Evolutionary conservation across 768 basidiomycete species (phyloP).

Genomic region (Candolleomyces efflorescens): DNA sequence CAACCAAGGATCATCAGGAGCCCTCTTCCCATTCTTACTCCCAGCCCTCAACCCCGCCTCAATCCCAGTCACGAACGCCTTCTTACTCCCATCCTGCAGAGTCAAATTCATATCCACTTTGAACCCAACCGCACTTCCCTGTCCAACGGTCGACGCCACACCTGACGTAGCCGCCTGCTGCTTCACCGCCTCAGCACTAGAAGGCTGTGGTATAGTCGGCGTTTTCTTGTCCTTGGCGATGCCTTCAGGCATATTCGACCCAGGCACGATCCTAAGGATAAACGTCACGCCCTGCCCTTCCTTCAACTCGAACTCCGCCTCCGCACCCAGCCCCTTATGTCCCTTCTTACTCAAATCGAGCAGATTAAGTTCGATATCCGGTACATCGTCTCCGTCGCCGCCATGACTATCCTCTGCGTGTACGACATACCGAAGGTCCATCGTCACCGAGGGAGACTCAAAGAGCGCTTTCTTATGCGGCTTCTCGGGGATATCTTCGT

Average conservation of each 20-base stretch:
- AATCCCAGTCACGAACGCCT: not conserved
- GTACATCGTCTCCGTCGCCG: conserved; percentile 37
- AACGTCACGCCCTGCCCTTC: conserved; percentile 95
- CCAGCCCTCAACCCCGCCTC: not conserved
- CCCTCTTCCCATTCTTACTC: conserved; percentile 2
- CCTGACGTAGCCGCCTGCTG: not conserved
- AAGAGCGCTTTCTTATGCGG: conserved; percentile 59
- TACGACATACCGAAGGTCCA: conserved; percentile 76
- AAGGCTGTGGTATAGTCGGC: not conserved
- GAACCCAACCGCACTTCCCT: not conserved
- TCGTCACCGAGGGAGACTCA: conserved; percentile 46
- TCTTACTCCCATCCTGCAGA: not conserved
- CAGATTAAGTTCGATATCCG: conserved; percentile 51
- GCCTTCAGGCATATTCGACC: not conserved
- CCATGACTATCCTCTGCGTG: conserved; percentile 33
- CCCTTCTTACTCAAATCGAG: conserved; percentile 69
- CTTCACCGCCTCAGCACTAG: not conserved
- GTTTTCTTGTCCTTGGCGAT: not conserved
- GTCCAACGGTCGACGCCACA: not conserved
- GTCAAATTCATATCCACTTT: not conserved
- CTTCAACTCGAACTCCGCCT: conserved; percentile 52
- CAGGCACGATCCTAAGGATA: conserved; percentile 67
- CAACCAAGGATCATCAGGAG: conserved; percentile 59
- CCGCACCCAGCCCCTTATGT: conserved; percentile 67
- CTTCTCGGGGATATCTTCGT: conserved; percentile 3